Base-by-base conservation (phyloP, 1,284 basidiomycete species). In the Austroboletus novae-zelandiae region DNA sequence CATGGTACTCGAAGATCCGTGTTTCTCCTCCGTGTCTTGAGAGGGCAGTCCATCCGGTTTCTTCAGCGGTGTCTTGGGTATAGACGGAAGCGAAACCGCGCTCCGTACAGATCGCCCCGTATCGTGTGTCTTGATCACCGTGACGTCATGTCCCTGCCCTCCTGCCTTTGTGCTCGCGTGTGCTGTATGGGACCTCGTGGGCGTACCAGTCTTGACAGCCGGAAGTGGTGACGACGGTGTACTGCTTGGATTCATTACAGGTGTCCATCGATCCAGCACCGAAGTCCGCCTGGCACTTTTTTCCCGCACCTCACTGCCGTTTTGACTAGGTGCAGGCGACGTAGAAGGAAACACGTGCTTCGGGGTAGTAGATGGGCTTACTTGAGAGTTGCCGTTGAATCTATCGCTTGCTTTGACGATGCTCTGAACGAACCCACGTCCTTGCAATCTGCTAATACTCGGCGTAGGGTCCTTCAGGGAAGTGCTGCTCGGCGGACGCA, bases 401-500 rank as follows among this genome's bases (percentile, higher is more conserved):
- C 79, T 72, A 17, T 77, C 72, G 58, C 78, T 87, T 35, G 76
- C 83, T 67, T 85, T 83, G 30, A 91, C 84, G 71, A 89, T 81
- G 57, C 78, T 88, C 66, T 87, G 84, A 8, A 91, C 89, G 60
- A 91, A 91, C 2, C 89, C 89, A 40, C 89, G 81, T 8, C 89
- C 89, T 59, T 90, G 81, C n/a, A 91, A 69, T 51, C 87, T 73
- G 56, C 86, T 90, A 27, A 91, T 79, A 62, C 86, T 89, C 3
- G 89, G 89, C 2, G 88, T 89, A 5, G 80, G 79, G 46, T 89
- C 87, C 61, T 90, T 91, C 44, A 74, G 65, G 5, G 75, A 50
- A 32, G 59, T 46, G 32, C 25, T 43, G 15, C 9, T 59, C 3
- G 79, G 72, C 0, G 77, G 71, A 43, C 78, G 79, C 17, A 83